phyloP scores from a whole-genome alignment of 2,329 filamentous ascomycete species.

The Samsoniella hepiali region DNA sequence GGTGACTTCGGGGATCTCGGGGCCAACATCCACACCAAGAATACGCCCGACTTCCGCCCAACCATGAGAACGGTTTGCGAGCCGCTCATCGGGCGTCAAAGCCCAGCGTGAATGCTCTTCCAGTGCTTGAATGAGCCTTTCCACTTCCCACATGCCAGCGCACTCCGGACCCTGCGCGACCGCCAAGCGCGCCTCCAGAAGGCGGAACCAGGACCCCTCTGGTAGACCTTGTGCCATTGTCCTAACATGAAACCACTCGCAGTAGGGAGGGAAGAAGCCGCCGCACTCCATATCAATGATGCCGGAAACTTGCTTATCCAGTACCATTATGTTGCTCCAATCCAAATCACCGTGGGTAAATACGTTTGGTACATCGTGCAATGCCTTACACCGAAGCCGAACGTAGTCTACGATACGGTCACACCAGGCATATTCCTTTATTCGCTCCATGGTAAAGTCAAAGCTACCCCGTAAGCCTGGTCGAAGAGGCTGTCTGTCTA shows the following conservation, averaged over 20 bases:
- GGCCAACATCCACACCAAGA: constrained; percentile 7
- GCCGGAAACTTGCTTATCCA: constrained; percentile 4
- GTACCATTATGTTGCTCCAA: constrained; percentile 15
- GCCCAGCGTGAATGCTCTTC: constrained; percentile 1
- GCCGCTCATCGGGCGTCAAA: constrained; percentile 8
- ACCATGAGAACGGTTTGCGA: neutral
- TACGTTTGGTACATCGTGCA: neutral
- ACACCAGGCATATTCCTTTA: neutral
- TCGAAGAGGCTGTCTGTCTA: constrained; percentile 1
- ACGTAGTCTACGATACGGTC: neutral
- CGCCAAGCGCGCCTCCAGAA: constrained; percentile 11
- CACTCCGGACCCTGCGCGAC: neutral
- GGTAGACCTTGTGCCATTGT: neutral
- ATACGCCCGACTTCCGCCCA: neutral
- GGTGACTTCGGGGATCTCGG: neutral
- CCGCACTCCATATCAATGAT: constrained; percentile 13
- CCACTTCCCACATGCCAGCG: constrained; percentile 11
- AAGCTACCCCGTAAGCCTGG: neutral
- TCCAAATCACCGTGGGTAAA: constrained; percentile 16
- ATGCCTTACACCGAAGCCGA: neutral
- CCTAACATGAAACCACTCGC: constrained; percentile 7
- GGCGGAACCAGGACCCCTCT: constrained; percentile 8
- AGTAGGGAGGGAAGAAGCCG: constrained; percentile 15
- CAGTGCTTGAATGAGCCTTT: constrained; percentile 7
- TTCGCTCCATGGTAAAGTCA: constrained; percentile 6